Base-by-base conservation (phyloP, 129 eudicot genomes). In the Escallonia rubra region DNA sequence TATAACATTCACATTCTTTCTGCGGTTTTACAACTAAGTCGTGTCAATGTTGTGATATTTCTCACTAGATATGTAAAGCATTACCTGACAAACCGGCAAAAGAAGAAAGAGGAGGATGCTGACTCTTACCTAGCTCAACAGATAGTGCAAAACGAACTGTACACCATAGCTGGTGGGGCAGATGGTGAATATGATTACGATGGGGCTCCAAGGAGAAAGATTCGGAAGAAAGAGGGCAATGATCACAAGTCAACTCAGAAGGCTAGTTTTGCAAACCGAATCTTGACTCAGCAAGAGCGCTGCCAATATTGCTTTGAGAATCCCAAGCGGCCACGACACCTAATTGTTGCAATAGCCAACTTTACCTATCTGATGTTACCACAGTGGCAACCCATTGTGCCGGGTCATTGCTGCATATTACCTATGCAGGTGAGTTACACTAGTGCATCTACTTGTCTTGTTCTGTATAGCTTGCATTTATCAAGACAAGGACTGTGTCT, bases 111-210 rank as follows among this genome's bases (percentile, higher is more conserved):
- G 69, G 96, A 89, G 58, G 95, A 93, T 66, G 81, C 84, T 57
- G 98, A 93, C 70, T 64, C 80, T 74, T 84, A 89, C 78, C 83
- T 93, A 42, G 98, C 98, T 63, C 83, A 81, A 53, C 83, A 49
- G 3, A 93, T 93, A 68, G 66, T 80, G 78, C 91, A 75, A 74
- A 93, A 93, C 78, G 79, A 80, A 57, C 65, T 72, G 59, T 93
- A 14, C 58, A 86, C 72, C 16, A 15, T 80, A 57, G 69, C 91
- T 56, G 79, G 80, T 69, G 95, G 78, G 64, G 95, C 96, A 39
- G 98, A 93, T 61, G 95, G 89, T 72, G 98, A 93, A 68, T 93
- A 93, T 52, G 98, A 93, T 63, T 82, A 83, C 73, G 96, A 86
- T 11, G 98, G 74, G 46, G 97, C 86, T 53, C 92, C 95, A 55